Base-by-base conservation (phyloP, 108 stramenopile species). In the Cylindrotheca closterium region DNA sequence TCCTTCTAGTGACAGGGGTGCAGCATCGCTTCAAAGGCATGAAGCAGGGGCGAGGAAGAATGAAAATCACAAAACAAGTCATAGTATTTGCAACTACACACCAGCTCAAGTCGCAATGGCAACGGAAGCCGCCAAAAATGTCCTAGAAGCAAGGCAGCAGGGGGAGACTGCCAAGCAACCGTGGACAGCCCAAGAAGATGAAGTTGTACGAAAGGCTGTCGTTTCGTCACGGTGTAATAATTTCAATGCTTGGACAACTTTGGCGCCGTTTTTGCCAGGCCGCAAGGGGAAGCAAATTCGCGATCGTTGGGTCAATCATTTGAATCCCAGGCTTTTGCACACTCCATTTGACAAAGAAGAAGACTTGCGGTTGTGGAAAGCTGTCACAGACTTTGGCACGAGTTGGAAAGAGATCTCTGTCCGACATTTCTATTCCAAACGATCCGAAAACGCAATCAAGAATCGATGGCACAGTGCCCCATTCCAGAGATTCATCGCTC, bases 281-380 rank as follows among this genome's bases (percentile, higher is more conserved):
- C 89, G 96, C n/a, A 90, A 82, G 58, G 96, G 96, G 23, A 97
- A 96, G 79, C 96, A 97, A 72, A 96, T 94, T 81, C 71, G 96
- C 4, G 96, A 97, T 74, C 81, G 97, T 24, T 97, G 95, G 94
- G 87, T 87, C 64, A 96, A 97, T 84, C 97, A 96, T 71, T 76
- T 98, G 50, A 92, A 98, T 66, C 97, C 97, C 4, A 61, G 75
- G 24, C 90, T 96, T 54, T 65, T 68, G 51, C 78, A 79, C 51
- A 33, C 68, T 62, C 75, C 78, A 15, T 84, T 80, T 50, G 58
- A 63, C 29, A 27, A 52, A 5, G 60, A 78, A 32, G 72, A 78
- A 19, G 77, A 78, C 58, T 73, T 64, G 22, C 51, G 18, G n/a
- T 51, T 78, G 12, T 73, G 66, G 55, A 21, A 33, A 18, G 66